Evolutionary conservation across 2,329 filamentous ascomycete genomes (phyloP).

Genomic region (Colletotrichum camelliae): DNA sequence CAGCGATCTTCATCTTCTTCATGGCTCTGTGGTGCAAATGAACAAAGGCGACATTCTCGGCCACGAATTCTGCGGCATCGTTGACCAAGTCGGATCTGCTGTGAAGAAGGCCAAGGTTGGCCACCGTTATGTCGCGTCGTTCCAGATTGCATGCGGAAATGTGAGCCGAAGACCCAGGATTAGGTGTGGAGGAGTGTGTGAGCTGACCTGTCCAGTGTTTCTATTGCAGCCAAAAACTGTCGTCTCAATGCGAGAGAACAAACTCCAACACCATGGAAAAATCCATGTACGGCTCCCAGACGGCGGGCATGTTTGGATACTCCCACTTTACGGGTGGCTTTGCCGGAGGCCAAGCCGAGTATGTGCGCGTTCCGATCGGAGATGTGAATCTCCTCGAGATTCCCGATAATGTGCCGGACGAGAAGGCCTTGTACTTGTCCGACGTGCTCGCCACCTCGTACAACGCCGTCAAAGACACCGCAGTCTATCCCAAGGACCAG

Average conservation of each 20-base stretch:
- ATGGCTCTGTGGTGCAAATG: slow-evolving; percentile 62
- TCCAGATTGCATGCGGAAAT: slow-evolving; percentile 78
- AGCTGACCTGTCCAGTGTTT: slow-evolving; percentile 58
- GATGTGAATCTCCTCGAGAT: slow-evolving; percentile 83
- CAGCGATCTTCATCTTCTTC: slow-evolving; percentile 63
- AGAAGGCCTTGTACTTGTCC: slow-evolving; percentile 80
- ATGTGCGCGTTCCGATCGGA: slow-evolving; percentile 79
- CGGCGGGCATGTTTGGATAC: slow-evolving; percentile 76
- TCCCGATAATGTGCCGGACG: slow-evolving; percentile 80
- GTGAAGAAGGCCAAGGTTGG: slow-evolving; percentile 62
- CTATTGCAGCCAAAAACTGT: slow-evolving; percentile 80
- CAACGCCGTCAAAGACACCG: slow-evolving; percentile 83
- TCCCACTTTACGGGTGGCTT: slow-evolving; percentile 86
- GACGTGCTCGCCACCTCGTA: slow-evolving; percentile 83
- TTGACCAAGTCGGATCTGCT: slow-evolving; percentile 58
- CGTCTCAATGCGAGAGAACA: slow-evolving; percentile 80
- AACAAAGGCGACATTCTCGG: slow-evolving; percentile 71
- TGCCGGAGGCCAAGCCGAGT: slow-evolving; percentile 87
- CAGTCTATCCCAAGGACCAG: slow-evolving; percentile 75
- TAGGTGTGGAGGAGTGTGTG: accelerated
- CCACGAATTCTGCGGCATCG: slow-evolving; percentile 64
- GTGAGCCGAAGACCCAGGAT: not conserved
- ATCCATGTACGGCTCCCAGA: slow-evolving; percentile 80
- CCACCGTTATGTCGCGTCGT: slow-evolving; percentile 80
- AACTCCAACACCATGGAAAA: slow-evolving; percentile 75